Evolutionary conservation across 768 basidiomycete genomes (phyloP).

Genomic region (Mycena metata): DNA sequence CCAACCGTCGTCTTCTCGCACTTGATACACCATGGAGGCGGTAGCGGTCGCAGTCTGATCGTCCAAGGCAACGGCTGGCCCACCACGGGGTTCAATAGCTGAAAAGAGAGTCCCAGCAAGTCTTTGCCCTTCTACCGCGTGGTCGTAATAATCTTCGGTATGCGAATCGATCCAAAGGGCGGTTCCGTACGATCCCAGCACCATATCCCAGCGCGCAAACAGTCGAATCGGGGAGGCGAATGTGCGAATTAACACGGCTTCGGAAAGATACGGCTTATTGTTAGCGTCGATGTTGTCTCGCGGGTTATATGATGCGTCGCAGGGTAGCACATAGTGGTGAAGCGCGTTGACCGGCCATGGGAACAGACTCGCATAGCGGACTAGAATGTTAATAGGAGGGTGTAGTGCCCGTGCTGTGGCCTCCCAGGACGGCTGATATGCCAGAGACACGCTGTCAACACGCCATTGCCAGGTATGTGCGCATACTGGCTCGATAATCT

Average conservation of each 20-base stretch:
- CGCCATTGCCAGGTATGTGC: conserved; percentile 67
- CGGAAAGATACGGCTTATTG: conserved; percentile 63
- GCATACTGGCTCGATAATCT: conserved; percentile 58
- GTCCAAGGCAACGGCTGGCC: conserved; percentile 42
- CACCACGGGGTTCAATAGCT: conserved; percentile 37
- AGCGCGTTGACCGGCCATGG: conserved; percentile 80
- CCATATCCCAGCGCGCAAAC: conserved; percentile 67
- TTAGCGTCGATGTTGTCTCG: conserved; percentile 41
- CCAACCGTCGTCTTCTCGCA: conserved; percentile 65
- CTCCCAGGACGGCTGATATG: conserved; percentile 47
- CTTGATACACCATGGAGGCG: conserved; percentile 59
- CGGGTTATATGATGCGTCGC: conserved; percentile 55
- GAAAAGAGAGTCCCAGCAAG: conserved; percentile 61
- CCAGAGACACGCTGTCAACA: conserved; percentile 65
- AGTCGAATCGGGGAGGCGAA: conserved; percentile 70
- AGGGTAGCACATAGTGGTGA: conserved; percentile 69
- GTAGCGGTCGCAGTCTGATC: conserved; percentile 47
- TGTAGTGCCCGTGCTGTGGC: conserved; percentile 31
- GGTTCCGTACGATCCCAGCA: conserved; percentile 70
- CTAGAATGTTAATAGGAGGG: conserved; percentile 62
- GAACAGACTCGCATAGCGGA: conserved; percentile 71
- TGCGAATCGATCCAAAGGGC: conserved; percentile 78
- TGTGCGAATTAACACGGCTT: conserved; percentile 50
- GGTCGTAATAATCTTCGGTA: conserved; percentile 62
- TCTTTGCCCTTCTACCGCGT: conserved; percentile 68